Base-by-base conservation (phyloP, 1,284 basidiomycete genomes). In the Microbotryum intermedium region DNA sequence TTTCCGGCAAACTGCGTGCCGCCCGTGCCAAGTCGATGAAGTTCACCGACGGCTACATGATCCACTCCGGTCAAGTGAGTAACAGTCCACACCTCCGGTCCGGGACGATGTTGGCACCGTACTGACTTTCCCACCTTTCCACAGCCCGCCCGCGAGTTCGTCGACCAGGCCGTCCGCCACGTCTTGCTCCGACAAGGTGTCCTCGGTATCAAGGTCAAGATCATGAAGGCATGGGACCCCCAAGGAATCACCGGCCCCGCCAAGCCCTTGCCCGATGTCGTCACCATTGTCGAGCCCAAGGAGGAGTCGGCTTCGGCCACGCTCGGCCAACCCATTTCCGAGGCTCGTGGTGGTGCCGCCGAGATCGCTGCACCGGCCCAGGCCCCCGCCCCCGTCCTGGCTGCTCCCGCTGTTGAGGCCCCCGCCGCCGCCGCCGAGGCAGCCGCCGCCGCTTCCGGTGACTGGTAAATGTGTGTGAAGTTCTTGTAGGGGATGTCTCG, bases 21-120 rank as follows among this genome's bases (percentile, higher is more conserved):
- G 95, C 95, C 71, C 92, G 93, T 84, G 95, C 95, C 75, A 99
- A 99, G 81, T 90, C 90, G 53, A 98, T 98, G 95, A 99, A 99
- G 80, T 98, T 99, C 82, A 97, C 93, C 76, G 95, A 98, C 74
- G 95, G 95, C 57, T 97, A 97, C 86, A 97, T 98, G 91, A 94
- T 98, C 77, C 95, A 98, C 86, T 97, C 95, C 70, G 95, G 95
- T 34, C 58, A 59, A 46, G 57, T 59, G 46, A 20, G 57, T 51
- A 9, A 9, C 34, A 23, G 26, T 5, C 34, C 28, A 23, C 46
- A 28, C 46, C 10, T 48, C 46, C 13, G 26, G 18, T 21, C 23
- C 11, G 6, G 20, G 13, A n/a, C n/a, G 13, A 50, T 20, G 18
- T 4, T 51, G 50, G 25, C 0, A 39, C 11, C 6, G 23, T 28